Percentiles rank a stretch among this genome's conserved stretches.
Evolutionary conservation across 2,329 filamentous ascomycete species (phyloP).

Genomic region (Scedosporium boydii): DNA sequence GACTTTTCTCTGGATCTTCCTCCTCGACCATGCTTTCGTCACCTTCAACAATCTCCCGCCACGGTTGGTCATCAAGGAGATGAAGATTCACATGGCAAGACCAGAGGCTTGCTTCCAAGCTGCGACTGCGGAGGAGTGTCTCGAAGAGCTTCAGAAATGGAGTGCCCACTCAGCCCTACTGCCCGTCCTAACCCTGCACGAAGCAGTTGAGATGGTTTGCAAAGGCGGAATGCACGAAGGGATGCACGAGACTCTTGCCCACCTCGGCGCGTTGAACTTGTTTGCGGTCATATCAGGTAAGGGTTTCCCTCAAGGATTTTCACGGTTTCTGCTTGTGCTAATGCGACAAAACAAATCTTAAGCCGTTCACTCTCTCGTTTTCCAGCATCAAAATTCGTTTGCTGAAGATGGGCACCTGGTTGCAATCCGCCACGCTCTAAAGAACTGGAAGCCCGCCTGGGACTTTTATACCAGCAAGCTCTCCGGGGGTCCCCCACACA

Average conservation of each 20-base stretch:
- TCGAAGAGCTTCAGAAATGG: slow-evolving; percentile 17
- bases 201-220: slow-evolving; percentile 16
- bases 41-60: slow-evolving; percentile 31
- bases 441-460: slow-evolving; percentile 19
- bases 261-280: slow-evolving; percentile 17
- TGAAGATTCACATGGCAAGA: slow-evolving; percentile 24
- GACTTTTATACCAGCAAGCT: slow-evolving; percentile 12
- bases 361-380: slow-evolving; percentile 22
- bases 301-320: not conserved
- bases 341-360: slow-evolving; percentile 3
- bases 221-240: slow-evolving; percentile 12
- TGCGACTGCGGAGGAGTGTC: slow-evolving; percentile 19
- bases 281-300: slow-evolving; percentile 13
- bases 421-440: slow-evolving; percentile 20
- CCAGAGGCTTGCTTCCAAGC: slow-evolving; percentile 28
- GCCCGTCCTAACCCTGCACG: slow-evolving; percentile 13
- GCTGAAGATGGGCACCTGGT: slow-evolving; percentile 16
- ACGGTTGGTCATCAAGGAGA: slow-evolving; percentile 28
- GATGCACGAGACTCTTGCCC: slow-evolving; percentile 10
- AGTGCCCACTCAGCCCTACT: slow-evolving; percentile 16
- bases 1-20: slow-evolving; percentile 23
- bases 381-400: slow-evolving; percentile 25
- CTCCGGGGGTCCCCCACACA: slow-evolving; percentile 10
- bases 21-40: slow-evolving; percentile 28
- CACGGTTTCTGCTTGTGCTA: not conserved